Base-by-base conservation (phyloP, 2,329 filamentous ascomycete species). In the Neofusicoccum sp. region DNA sequence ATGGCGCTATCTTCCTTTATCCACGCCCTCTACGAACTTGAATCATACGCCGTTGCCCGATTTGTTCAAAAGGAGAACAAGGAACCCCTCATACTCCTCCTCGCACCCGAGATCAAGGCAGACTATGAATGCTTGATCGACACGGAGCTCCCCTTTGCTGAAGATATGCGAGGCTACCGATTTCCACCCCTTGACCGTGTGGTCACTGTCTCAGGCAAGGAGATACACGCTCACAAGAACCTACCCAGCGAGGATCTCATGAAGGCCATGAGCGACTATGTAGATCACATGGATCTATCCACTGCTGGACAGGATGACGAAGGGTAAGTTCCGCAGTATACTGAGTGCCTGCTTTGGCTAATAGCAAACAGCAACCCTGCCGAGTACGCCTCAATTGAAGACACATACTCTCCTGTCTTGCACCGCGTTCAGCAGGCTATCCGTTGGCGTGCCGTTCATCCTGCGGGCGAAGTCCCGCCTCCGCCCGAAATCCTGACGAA, bases 131-230 rank as follows among this genome's bases (percentile, higher is more conserved):
- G 91, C 69, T 82, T 99, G 1, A 88, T 97, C 66, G 95, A 99
- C 72, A 85, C 96, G 1, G 92, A 95, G 39, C 81, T 98, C 5
- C 95, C 95, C 0, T 99, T 97, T 71, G 89, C 92, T 2, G 95
- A 99, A 79, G 95, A 99, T 72, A 83, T 97, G 52, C 87, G 95
- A 39, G 84, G 84, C n/a, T 98, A 97, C 74, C 89, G 88, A 64
- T 99, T 99, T 68, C 93, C 95, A 5, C 92, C 94, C 0, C 80
- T 99, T 9, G 93, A 97, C 73, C 90, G 87, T 66, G 89, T 98
- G 33, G 80, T 97, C 64, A 97, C 93, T 0, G 84, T 96, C n/a
- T 92, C 88, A 9, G 94, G 94, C 1, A 90, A 91, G 67, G 84
- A 85, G 7, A 80, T 97, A 54, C 91, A 86, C 9, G 88, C 94